These are phyloP conservation scores for Dipodascopsis uninucleata DNA, from an alignment of 805 yeast genomes.

Conservation along the genomic window DNA sequence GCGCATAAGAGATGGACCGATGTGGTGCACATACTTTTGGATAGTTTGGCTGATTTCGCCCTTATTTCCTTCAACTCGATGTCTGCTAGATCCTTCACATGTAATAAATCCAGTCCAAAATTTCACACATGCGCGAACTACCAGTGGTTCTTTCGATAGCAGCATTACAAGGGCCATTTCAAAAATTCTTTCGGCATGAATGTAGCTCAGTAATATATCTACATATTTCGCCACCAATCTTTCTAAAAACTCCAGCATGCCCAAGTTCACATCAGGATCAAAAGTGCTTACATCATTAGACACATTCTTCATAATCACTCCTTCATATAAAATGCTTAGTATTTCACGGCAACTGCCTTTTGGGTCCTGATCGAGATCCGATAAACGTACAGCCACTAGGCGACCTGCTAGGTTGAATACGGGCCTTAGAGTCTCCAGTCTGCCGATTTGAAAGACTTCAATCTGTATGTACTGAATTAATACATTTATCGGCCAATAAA, in stretches of 20 bases:
- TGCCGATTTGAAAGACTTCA: conserved; percentile 10
- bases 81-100: neutral
- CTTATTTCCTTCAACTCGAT: neutral
- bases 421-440: conserved; percentile 11
- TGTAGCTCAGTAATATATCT: conserved; percentile 19
- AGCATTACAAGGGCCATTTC: conserved; percentile 43
- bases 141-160: conserved; percentile 50
- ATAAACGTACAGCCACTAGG: conserved; percentile 8
- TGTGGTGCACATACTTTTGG: conserved; percentile 1
- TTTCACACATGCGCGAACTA: conserved; percentile 48
- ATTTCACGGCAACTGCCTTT: neutral
- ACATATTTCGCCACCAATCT: conserved; percentile 25
- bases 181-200: conserved; percentile 31
- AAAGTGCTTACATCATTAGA: neutral
- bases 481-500: conserved; percentile 46
- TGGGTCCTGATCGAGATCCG: conserved; percentile 3
- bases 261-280: conserved; percentile 32
- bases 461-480: conserved; percentile 35
- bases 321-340: conserved; percentile 4
- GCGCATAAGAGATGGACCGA: conserved; percentile 2
- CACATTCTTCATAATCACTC: conserved; percentile 5
- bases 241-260: conserved; percentile 32
- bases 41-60: neutral
- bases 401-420: conserved; percentile 12
- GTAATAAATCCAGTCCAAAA: conserved; percentile 53